Conservation (phyloP, 2,329 filamentous ascomycete species). For the Myriosclerotinia curreyana region DNA sequence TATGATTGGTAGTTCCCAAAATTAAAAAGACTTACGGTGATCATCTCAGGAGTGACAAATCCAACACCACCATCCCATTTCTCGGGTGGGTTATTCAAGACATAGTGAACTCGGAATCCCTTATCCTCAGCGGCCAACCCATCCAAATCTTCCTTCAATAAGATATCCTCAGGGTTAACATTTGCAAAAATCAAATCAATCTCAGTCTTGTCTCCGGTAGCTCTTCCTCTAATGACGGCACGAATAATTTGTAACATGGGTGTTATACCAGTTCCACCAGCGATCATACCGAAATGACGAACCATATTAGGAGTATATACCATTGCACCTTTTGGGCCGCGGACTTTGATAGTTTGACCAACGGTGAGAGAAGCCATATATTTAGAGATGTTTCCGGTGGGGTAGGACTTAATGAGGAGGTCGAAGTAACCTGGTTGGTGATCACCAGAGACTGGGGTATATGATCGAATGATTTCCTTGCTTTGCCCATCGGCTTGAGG, state of each 20-base stretch:
- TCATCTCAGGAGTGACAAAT: slow-evolving; percentile 94
- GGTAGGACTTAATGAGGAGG: slow-evolving; percentile 96
- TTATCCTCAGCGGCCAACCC: slow-evolving; percentile 71
- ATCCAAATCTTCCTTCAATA: slow-evolving; percentile 90
- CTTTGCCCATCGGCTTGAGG: slow-evolving; percentile 61
- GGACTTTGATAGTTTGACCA: slow-evolving; percentile 84
- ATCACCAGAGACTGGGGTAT: slow-evolving; percentile 89
- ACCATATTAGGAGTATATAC: slow-evolving; percentile 98
- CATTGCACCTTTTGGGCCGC: slow-evolving; percentile 95
- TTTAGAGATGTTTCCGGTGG: slow-evolving; percentile 95
- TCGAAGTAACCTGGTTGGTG: slow-evolving; percentile 90
- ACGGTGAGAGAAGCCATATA: slow-evolving; percentile 80
- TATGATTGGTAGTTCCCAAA: neutral
- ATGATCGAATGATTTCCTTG: slow-evolving; percentile 86
- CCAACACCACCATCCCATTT: slow-evolving; percentile 90
- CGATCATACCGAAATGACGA: slow-evolving; percentile 95
- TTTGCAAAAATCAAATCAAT: slow-evolving; percentile 97
- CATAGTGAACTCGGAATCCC: slow-evolving; percentile 86
- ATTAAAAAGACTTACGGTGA: slow-evolving; percentile 59
- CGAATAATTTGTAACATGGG: slow-evolving; percentile 97
- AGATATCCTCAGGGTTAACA: slow-evolving; percentile 86
- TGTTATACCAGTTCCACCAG: slow-evolving; percentile 95
- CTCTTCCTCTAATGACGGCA: slow-evolving; percentile 79
- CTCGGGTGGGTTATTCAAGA: slow-evolving; percentile 92
- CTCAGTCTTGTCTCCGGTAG: slow-evolving; percentile 78